Percentiles rank a stretch among this genome's conserved stretches.
Evolutionary conservation across 176 grass and related monocot species (phyloP).

Genomic region (Pharus latifolius): DNA sequence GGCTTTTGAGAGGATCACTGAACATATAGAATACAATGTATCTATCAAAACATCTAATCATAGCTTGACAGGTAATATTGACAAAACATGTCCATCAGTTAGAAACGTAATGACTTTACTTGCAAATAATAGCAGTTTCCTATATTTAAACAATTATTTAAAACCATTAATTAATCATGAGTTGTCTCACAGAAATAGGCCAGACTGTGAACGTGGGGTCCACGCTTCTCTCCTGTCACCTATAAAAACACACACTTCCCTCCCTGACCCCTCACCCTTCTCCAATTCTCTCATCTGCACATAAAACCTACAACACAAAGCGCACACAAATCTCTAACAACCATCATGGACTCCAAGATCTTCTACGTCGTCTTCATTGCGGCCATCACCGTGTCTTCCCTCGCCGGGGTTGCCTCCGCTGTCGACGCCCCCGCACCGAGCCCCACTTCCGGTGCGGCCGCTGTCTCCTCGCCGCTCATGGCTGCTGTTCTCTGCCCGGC

Average conservation of each 20-base stretch:
- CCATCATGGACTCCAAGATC: constrained; percentile 29
- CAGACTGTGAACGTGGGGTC: constrained; percentile 14
- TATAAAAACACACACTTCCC: constrained; percentile 11
- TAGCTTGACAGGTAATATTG: neutral
- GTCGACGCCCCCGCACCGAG: constrained; percentile 59
- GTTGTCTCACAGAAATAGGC: constrained; percentile 25
- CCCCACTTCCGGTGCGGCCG: constrained; percentile 49
- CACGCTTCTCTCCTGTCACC: neutral
- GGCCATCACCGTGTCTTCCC: constrained; percentile 19
- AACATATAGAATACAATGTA: neutral
- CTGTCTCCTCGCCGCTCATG: constrained; percentile 29
- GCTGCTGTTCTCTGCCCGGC: constrained; percentile 60
- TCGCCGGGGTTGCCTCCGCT: constrained; percentile 36
- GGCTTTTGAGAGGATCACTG: too few relatives aligned
- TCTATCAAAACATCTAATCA: neutral
- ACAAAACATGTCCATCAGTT: too few relatives aligned
- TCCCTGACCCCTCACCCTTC: neutral
- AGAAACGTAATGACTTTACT: too few relatives aligned
- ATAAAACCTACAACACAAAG: neutral
- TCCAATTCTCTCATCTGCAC: neutral
- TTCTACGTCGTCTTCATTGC: constrained; percentile 12
- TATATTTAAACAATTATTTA: constrained; percentile 4
- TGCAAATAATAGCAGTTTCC: neutral
- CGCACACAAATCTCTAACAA: neutral
- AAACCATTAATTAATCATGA: constrained; percentile 9